Evolutionary conservation across 2,329 filamentous ascomycete species (phyloP), one percentile per base, ranked within the genome.

Genomic region (Apiospora pterosperma): DNA sequence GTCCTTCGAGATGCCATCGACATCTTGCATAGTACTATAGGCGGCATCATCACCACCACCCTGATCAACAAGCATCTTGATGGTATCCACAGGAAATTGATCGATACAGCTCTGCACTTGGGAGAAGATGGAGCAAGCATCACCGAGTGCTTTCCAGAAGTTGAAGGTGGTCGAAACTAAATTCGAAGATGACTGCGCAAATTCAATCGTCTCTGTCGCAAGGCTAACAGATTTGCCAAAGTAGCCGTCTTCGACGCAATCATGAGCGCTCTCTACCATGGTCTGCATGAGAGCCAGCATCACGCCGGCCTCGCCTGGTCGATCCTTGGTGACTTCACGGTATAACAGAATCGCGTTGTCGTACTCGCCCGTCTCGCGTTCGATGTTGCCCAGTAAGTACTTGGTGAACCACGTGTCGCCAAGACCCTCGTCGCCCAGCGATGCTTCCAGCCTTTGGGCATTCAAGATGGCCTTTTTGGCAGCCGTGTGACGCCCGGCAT

Each of bases 361-460:
- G 71, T 90, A 97, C 48, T 96, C 90, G n/a, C 93, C 93, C 59
- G 98, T 84, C 74, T 98, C 95, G 63, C 94, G 88, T 76, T 93
- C 93, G 63, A 99, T 92, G 72, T 99, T 98, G 44, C 93, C 94
- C 66, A 98, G 86, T 90, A 99, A 96, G 76, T 97, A 97, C 74
- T 92, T 92, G 8, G 94, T 94, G 75, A 97, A 99, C 96, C 96
- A 99, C 11, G 87, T 91, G 69, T 96, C 91, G 0, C 86, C 88
- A 23, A 81, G 74, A 38, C 87, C 82, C 58, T 85, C 77, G 73
- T 84, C 73, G n/a, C 82, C 76, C 0, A 85, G 76, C 1, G 84
- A 82, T 34, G 86, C 82, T 67, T 95, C 92, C 5, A 97, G 83
- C 63, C 85, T 86, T 73, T 95, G 90, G 0, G 95, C 96, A 73